phyloP scores from a whole-genome alignment of 208 protist species.

The Naegleria gruberi region DNA sequence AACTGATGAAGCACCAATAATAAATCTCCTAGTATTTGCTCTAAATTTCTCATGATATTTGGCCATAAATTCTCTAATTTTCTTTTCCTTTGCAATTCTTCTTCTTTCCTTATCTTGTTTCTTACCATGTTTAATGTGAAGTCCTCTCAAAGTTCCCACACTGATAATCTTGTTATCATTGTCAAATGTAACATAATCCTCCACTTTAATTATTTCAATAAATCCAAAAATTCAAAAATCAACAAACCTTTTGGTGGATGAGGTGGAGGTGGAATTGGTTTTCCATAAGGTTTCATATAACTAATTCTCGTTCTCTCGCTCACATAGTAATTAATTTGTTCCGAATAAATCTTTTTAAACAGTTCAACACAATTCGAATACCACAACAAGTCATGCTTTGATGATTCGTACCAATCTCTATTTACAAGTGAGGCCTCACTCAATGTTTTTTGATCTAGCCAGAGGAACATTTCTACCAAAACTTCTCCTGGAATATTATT shows the following conservation, averaged over 20 bases:
- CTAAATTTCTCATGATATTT: background rate
- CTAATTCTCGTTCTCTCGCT: background rate
- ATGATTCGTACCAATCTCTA: background rate
- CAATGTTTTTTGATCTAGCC: background rate
- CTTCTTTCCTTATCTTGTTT: background rate
- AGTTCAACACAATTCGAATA: background rate
- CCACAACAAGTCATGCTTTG: background rate
- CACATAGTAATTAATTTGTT: background rate
- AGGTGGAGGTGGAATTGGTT: background rate
- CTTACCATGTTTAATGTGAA: background rate
- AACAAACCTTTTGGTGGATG: too few species aligned
- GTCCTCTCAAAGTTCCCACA: background rate
- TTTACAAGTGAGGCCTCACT: background rate
- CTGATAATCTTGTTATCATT: background rate
- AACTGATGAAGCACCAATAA: background rate
- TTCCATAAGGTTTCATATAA: background rate
- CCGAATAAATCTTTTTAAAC: background rate
- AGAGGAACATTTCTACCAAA: background rate
- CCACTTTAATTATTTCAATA: too few species aligned
- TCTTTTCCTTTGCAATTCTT: background rate
- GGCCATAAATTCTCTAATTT: background rate
- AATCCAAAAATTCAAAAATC: too few species aligned
- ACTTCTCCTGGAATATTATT: background rate
- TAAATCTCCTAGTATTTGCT: background rate
- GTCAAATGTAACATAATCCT: background rate